Evolutionary conservation across 1,284 basidiomycete species (phyloP), one percentile per base, ranked within the genome.

Genomic region (Ceratorhiza oryzae-sativae): DNA sequence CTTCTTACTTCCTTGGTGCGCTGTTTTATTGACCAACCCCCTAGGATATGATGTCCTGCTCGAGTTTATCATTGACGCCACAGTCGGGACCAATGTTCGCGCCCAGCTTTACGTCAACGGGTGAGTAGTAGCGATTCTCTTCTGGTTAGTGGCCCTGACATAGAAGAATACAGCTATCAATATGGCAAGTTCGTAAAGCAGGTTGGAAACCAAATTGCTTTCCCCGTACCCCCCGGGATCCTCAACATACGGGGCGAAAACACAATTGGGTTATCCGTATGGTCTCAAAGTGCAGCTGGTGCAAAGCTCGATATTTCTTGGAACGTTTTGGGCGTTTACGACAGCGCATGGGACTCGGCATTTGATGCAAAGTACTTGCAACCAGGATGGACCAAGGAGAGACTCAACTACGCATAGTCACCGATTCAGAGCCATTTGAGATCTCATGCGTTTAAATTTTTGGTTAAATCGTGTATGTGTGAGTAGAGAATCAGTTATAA

Each of bases 101-200:
- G 73, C 71, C 23, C 73, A 73, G 36, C 74, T 75, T 20, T 75
- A 72, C 51, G 71, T 75, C 30, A 75, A 75, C 39, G 74, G 74
- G 53, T 59, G 32, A 59, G 67, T 20, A 20, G 18, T 23, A 23
- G 20, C n/a, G 8, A 39, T 23, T 34, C 13, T n/a, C 23, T 13
- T 39, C 34, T 8, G 10, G 15, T 23, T 10, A 10, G 8, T 13
- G 9, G 41, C 18, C 5, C 25, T 55, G 18, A 55, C 15, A n/a
- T 34, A 23, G 55, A n/a, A 39, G 18, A 9, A 15, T 34, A n/a
- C n/a, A 71, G 67, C 12, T 75, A 73, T 49, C 74, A 75, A 63
- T 75, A 68, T 39, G 74, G 73, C 48, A 68, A 71, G 51, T 48
- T 71, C 45, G 71, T 71, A 55, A 65, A 73, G 48, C 62, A 68